A percentile compares a stretch with the other conserved stretches of the same genome.
Evolutionary conservation across 2,329 filamentous ascomycete genomes (phyloP).

Genomic region (Beauveria medogensis): DNA sequence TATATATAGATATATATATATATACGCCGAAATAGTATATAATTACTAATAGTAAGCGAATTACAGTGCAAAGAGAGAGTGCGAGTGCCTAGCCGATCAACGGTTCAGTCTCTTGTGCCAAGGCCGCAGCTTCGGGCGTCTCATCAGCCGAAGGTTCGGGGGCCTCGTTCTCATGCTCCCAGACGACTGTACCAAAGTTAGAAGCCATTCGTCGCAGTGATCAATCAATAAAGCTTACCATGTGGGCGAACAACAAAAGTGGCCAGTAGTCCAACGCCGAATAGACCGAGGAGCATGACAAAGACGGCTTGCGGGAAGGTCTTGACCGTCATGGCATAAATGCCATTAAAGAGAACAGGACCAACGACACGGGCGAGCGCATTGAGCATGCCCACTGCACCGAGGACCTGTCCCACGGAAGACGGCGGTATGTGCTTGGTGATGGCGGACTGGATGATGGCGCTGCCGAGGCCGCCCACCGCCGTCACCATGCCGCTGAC

Average conservation of each 20-base stretch:
- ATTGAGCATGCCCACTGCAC: slow-evolving; percentile 79
- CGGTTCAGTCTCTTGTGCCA: not conserved
- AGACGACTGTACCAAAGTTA: not conserved
- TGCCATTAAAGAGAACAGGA: slow-evolving; percentile 74
- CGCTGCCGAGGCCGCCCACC: slow-evolving; percentile 75
- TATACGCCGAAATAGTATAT: not conserved
- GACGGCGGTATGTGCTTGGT: slow-evolving; percentile 88
- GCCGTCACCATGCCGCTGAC: slow-evolving; percentile 64
- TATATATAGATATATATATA: not conserved
- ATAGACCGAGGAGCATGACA: slow-evolving; percentile 60
- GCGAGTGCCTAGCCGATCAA: not conserved
- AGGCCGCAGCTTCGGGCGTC: not conserved
- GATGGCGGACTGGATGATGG: slow-evolving; percentile 73
- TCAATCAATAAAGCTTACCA: slow-evolving; percentile 45
- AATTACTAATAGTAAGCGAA: not conserved
- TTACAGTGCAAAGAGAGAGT: not conserved
- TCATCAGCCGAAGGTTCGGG: not conserved
- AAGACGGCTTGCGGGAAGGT: slow-evolving; percentile 78
- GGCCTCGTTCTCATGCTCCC: slow-evolving; percentile 7
- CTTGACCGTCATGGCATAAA: slow-evolving; percentile 76
- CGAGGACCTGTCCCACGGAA: slow-evolving; percentile 77
- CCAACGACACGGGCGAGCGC: slow-evolving; percentile 70
- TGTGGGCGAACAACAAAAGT: slow-evolving; percentile 66
- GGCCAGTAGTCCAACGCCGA: slow-evolving; percentile 55
- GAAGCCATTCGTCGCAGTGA: not conserved